A percentile compares a stretch with the other conserved stretches of the same genome.
These are phyloP conservation scores for Geotrichum restrictum DNA, from an alignment of 1,139 yeast species.

Conservation along the genomic window DNA sequence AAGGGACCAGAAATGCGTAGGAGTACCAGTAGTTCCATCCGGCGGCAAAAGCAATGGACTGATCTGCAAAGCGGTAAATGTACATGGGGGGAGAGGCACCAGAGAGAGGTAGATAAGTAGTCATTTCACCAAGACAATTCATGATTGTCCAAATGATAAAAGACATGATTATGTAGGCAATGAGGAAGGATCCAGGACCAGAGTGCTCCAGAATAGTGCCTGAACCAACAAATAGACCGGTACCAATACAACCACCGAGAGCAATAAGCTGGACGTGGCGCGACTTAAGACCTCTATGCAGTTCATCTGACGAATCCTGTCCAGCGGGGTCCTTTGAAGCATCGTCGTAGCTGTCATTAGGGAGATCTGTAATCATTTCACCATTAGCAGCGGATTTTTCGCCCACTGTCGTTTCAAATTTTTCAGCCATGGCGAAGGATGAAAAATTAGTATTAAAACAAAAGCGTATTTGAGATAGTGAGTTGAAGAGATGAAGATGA, in stretches of 20 bases:
- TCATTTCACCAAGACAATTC: constrained; percentile 61
- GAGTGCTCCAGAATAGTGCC: constrained; percentile 55
- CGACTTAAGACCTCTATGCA: constrained; percentile 45
- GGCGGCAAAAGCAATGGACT: constrained; percentile 65
- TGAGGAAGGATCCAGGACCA: constrained; percentile 64
- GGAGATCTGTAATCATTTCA: constrained; percentile 4
- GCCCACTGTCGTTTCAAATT: too few relatives aligned
- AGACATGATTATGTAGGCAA: constrained; percentile 54
- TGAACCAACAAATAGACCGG: constrained; percentile 65
- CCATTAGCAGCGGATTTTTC: too few relatives aligned
- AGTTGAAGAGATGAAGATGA: too few relatives aligned
- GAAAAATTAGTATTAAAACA: too few relatives aligned
- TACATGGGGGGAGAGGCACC: constrained; percentile 34
- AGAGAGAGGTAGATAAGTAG: constrained; percentile 49
- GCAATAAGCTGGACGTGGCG: constrained; percentile 81
- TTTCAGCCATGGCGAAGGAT: too few relatives aligned
- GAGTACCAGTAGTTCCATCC: constrained; percentile 86
- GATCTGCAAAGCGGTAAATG: constrained; percentile 45
- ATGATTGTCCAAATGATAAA: constrained; percentile 52
- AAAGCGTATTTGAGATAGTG: too few relatives aligned
- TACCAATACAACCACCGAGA: constrained; percentile 85
- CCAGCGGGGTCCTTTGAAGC: not conserved
- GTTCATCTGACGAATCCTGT: constrained; percentile 25
- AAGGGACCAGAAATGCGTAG: constrained; percentile 72
- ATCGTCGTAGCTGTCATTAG: constrained; percentile 1